phyloP scores from a whole-genome alignment of 345 rosid species.

The Adansonia digitata region DNA sequence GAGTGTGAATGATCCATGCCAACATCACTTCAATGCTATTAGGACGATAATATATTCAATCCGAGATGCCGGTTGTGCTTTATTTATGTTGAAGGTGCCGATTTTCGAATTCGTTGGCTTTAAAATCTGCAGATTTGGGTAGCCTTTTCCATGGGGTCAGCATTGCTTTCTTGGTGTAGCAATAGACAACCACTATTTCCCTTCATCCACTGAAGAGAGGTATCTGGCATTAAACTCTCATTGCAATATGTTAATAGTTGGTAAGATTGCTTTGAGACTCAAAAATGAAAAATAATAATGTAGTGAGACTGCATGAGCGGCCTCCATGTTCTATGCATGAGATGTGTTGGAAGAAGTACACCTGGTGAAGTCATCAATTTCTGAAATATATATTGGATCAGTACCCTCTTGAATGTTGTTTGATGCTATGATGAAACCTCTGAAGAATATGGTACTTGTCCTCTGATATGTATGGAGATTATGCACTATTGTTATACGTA shows the following conservation, averaged over 20 bases:
- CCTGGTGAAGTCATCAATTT: conserved; percentile 29
- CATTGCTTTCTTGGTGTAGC: conserved; percentile 99
- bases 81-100: conserved; percentile 75
- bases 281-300: conserved; percentile 45
- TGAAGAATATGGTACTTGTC: conserved; percentile 6
- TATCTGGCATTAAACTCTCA: conserved; percentile 73
- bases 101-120: conserved; percentile 97
- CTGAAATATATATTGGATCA: conserved; percentile 23
- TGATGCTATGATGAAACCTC: neutral
- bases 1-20: conserved; percentile 31
- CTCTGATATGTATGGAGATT: neutral
- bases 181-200: conserved; percentile 68
- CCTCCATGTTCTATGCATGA: conserved; percentile 34
- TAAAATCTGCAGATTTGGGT: conserved; percentile 95
- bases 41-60: conserved; percentile 53
- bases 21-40: conserved; percentile 38
- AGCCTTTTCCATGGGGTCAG: conserved; percentile 79
- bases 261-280: conserved; percentile 93
- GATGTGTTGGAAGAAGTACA: conserved; percentile 30
- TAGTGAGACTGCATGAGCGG: conserved; percentile 49
- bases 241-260: conserved; percentile 83
- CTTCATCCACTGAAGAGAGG: conserved; percentile 81
- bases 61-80: conserved; percentile 77
- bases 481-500: neutral
- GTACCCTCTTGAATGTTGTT: conserved; percentile 2